Evolutionary conservation across 805 yeast genomes (phyloP), one percentile per base, ranked within the genome.

Genomic region (Kluyveromyces siamensis): DNA sequence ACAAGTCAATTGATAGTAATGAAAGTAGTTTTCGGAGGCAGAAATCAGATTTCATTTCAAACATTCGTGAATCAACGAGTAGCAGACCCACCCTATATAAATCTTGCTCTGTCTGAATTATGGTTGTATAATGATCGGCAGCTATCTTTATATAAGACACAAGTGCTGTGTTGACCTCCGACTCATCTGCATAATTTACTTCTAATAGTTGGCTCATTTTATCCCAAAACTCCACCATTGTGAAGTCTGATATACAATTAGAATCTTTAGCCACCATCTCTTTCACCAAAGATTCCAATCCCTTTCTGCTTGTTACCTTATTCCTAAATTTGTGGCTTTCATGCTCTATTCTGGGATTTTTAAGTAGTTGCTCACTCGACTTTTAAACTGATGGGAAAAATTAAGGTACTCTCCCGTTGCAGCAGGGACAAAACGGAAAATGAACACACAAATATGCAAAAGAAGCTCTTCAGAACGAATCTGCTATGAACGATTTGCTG

Each of bases 1-100:
- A 49, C 2, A 61, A 44, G 33, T 60, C 68, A 14, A 70, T 62
- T n/a, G 65, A 64, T 45, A 77, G 50, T 37, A 77, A 56, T 0
- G 80, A 73, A 13, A 76, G 58, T 62, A 74, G 61, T 55, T 78
- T 78, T 38, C 81, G 64, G 2, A 77, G 52, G 49, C 81, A 76
- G 56, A 77, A 78, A 30, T 65, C 65, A 47, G 61, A 54, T 48
- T 75, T 68, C 1, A 54, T 46, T 37, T 66, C 65, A 53, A 74
- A 77, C 13, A 66, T 30, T 7, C 51, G 48, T 0, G 73, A 68
- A 35, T 66, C 67, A 1, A 65, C 58, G 21, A 71, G 47, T 14
- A 58, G 53, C 13, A 68, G 50, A 2, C 67, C 71, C 51, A 71
- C 59, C 19, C 69, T 60, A 47, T 69, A 70, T 19, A 70, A 46